Conservation (phyloP, 306 rosid genomes). For the Quercus glauca region DNA sequence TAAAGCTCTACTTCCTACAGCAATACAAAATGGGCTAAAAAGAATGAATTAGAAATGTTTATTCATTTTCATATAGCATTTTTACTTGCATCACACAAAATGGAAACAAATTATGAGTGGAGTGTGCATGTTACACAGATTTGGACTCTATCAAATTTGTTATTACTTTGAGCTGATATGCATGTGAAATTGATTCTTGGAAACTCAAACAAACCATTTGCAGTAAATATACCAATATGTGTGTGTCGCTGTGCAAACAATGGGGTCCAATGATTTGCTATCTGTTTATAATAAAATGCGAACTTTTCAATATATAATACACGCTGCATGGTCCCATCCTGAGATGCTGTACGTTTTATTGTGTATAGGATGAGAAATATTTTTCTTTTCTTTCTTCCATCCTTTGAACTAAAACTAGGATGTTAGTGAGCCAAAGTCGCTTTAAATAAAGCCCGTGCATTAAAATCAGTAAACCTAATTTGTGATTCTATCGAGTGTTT, state of each 20-base stretch:
- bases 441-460: not conserved
- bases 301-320: not conserved
- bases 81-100: slow-evolving; percentile 1
- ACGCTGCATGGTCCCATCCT: slow-evolving; percentile 1
- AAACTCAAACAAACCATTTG: slow-evolving; percentile 1
- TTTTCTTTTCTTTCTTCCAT: not conserved
- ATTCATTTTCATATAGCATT: not conserved
- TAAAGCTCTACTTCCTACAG: no score
- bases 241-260: not conserved
- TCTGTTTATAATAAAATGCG: not conserved
- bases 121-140: slow-evolving; percentile 6
- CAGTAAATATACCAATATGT: not conserved
- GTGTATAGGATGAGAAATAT: not conserved
- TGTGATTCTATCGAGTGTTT: not conserved
- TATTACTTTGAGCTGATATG: not conserved
- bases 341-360: not conserved
- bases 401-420: not conserved
- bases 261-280: not conserved
- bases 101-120: slow-evolving; percentile 8
- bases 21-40: not conserved
- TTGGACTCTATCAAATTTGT: not conserved
- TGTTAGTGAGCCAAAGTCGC: not conserved
- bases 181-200: not conserved
- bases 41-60: not conserved
- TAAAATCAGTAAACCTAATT: not conserved